These are phyloP conservation scores for Monosporascus sp. DNA, from an alignment of 2,329 filamentous ascomycete species.

Conservation along the genomic window DNA sequence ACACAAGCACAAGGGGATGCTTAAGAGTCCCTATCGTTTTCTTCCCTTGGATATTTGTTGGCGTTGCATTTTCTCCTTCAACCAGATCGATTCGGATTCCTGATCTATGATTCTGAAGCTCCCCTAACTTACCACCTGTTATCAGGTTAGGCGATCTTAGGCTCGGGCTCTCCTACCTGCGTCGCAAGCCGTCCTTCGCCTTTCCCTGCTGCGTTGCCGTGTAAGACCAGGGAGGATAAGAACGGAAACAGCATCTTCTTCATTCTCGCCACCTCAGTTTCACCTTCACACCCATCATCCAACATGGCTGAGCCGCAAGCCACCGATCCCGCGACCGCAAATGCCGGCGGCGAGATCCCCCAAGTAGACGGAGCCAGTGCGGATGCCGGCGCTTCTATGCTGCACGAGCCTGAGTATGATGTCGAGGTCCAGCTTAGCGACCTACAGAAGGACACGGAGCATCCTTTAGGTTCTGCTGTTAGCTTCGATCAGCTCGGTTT, in stretches of 20 bases:
- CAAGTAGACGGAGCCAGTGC: slow-evolving; percentile 33
- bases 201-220: too few species aligned
- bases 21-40: too few species aligned
- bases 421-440: slow-evolving; percentile 92
- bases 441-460: slow-evolving; percentile 78
- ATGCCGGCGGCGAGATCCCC: slow-evolving; percentile 23
- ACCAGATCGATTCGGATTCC: too few species aligned
- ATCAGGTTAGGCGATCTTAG: too few species aligned
- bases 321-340: slow-evolving; percentile 15
- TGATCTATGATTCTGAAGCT: too few species aligned
- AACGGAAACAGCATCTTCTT: not conserved
- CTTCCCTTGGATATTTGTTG: too few species aligned
- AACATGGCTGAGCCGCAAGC: slow-evolving; percentile 45
- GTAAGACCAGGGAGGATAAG: too few species aligned
- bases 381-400: slow-evolving; percentile 43
- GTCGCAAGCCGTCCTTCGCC: too few species aligned
- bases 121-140: too few species aligned
- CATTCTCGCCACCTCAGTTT: not conserved
- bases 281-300: not conserved
- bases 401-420: slow-evolving; percentile 72
- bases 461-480: slow-evolving; percentile 80
- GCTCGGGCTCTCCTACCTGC: too few species aligned
- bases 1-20: too few species aligned
- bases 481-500: slow-evolving; percentile 82
- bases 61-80: too few species aligned